A percentile compares a stretch with the other conserved stretches of the same genome.
Evolutionary conservation across 495 filamentous ascomycete species (phyloP).

Genomic region (Lichina pygmaea): DNA sequence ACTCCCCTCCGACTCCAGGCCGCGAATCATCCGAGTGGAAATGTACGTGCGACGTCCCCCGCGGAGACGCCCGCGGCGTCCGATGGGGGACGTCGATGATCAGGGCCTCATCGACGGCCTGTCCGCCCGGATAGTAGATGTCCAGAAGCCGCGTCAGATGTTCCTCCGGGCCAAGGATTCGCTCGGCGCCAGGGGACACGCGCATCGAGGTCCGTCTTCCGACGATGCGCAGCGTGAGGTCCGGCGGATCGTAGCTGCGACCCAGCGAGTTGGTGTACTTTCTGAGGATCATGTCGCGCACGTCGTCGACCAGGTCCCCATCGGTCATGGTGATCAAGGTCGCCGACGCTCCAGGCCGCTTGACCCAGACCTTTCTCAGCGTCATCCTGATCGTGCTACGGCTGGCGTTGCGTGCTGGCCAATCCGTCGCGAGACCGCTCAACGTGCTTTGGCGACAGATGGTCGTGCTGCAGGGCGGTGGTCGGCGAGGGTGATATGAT

Average conservation of each 20-base stretch:
- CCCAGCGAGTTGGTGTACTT: constrained; percentile 90
- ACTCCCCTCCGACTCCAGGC: constrained; percentile 56
- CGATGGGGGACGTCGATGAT: constrained; percentile 66
- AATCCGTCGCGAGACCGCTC: background rate
- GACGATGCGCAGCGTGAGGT: constrained; percentile 42
- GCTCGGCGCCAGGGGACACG: constrained; percentile 21
- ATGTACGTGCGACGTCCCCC: constrained; percentile 21
- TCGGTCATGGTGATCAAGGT: constrained; percentile 66
- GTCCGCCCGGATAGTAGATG: constrained; percentile 65
- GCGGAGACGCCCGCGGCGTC: constrained; percentile 64
- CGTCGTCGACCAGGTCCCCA: constrained; percentile 84
- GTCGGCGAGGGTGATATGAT: too few relatives aligned
- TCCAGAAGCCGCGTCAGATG: constrained; percentile 54
- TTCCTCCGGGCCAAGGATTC: constrained; percentile 65
- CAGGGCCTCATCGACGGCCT: constrained; percentile 72
- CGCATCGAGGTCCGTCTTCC: constrained; percentile 18
- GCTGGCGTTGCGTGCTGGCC: background rate
- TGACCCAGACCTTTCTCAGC: constrained; percentile 82
- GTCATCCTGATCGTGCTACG: constrained; percentile 17
- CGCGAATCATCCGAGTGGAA: constrained; percentile 33
- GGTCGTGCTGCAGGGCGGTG: too few relatives aligned
- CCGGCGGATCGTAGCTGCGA: constrained; percentile 66
- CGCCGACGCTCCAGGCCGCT: constrained; percentile 54
- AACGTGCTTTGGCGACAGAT: too few relatives aligned
- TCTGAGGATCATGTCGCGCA: constrained; percentile 69